Evolutionary conservation across 2,329 filamentous ascomycete species (phyloP).

Genomic region (Trichoderma polysporum): DNA sequence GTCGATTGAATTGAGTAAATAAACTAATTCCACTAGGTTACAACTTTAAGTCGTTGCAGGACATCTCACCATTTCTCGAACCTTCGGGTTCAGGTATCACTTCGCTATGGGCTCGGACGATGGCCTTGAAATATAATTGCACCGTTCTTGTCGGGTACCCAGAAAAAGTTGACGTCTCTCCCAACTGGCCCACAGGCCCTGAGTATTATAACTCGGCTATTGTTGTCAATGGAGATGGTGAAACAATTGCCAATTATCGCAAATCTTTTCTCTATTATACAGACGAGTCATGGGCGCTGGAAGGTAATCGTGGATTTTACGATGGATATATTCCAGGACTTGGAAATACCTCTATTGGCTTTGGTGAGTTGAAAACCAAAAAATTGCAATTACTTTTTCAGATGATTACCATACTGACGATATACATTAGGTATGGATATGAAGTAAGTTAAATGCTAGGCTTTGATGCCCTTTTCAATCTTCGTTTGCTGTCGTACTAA

Average conservation of each 20-base stretch:
- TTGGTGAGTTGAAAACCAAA: conserved; percentile 37
- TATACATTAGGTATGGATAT: conserved; percentile 49
- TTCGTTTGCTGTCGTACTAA: not conserved
- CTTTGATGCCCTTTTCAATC: not conserved
- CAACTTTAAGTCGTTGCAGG: conserved; percentile 68
- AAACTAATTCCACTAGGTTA: conserved; percentile 51
- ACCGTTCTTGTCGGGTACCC: conserved; percentile 72
- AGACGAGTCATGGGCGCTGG: conserved; percentile 61
- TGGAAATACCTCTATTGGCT: conserved; percentile 56
- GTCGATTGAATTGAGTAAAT: not conserved
- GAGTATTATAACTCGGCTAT: conserved; percentile 58
- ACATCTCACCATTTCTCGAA: conserved; percentile 70
- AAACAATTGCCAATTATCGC: conserved; percentile 59
- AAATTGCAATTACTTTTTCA: not conserved
- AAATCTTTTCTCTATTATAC: conserved; percentile 60
- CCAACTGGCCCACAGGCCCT: conserved; percentile 50
- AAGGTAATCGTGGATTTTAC: conserved; percentile 53
- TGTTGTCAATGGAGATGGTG: conserved; percentile 56
- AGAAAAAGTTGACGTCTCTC: conserved; percentile 58
- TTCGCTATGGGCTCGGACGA: conserved; percentile 68
- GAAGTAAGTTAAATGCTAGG: conserved; percentile 46
- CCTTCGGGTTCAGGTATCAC: conserved; percentile 63
- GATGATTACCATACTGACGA: not conserved
- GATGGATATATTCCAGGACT: conserved; percentile 45
- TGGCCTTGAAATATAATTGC: conserved; percentile 65